A percentile compares a stretch with the other conserved stretches of the same genome.
Conservation (phyloP, 2,329 filamentous ascomycete genomes). For the Alternaria sp. region DNA sequence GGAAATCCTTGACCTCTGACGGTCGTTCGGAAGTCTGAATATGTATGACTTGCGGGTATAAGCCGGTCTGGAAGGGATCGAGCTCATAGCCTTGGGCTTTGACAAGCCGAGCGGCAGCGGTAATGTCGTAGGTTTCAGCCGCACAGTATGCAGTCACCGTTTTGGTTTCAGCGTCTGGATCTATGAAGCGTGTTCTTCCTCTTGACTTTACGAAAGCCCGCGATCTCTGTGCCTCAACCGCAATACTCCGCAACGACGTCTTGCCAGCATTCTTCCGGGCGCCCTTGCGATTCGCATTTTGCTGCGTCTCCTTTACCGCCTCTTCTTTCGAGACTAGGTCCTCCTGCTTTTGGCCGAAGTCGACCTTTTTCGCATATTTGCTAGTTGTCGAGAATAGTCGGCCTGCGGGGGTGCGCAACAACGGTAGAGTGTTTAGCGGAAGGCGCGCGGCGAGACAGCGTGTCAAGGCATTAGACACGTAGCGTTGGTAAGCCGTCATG, state of each 20-base stretch:
- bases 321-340: conserved; percentile 23
- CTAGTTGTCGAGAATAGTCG: conserved; percentile 27
- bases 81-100: conserved; percentile 67
- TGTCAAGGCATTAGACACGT: conserved; percentile 34
- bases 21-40: conserved; percentile 57
- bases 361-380: conserved; percentile 30
- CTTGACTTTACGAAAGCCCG: conserved; percentile 62
- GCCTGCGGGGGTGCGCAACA: conserved; percentile 14
- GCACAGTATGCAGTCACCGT: conserved; percentile 72
- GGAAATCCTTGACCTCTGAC: conserved; percentile 58
- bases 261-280: conserved; percentile 43
- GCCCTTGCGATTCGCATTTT: conserved; percentile 30
- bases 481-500: conserved; percentile 36
- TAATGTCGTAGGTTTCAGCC: conserved; percentile 72
- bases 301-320: conserved; percentile 13
- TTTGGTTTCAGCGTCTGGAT: conserved; percentile 59
- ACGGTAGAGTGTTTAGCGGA: background rate
- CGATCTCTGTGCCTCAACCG: conserved; percentile 80
- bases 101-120: conserved; percentile 65
- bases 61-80: conserved; percentile 69
- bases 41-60: conserved; percentile 73
- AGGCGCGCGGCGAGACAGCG: conserved; percentile 26
- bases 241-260: conserved; percentile 76
- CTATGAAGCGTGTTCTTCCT: conserved; percentile 55
- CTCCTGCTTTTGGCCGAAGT: conserved; percentile 37